phyloP scores from a whole-genome alignment of 2,329 filamentous ascomycete species.

The Cytospora paraplurivora region DNA sequence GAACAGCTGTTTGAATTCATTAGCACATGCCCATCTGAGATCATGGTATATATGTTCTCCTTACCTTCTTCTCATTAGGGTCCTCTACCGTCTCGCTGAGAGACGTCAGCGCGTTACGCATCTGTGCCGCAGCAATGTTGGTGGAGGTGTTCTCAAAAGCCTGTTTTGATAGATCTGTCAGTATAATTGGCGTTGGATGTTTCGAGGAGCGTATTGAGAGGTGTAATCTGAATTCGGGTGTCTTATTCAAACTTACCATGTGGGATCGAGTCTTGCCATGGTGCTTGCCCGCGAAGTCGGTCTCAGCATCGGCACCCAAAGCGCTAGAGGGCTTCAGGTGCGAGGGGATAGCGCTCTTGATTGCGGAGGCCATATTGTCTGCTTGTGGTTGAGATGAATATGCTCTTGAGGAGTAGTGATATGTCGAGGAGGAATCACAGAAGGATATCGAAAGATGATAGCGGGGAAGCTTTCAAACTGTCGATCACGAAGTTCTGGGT shows the following conservation, averaged over 20 bases:
- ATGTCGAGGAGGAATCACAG: conserved; percentile 1
- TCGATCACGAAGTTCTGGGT: conserved; percentile 17
- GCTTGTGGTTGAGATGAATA: conserved; percentile 19
- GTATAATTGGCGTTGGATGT: not conserved
- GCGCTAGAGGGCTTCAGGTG: conserved; percentile 72
- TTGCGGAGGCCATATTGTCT: conserved; percentile 65
- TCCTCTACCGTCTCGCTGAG: conserved; percentile 89
- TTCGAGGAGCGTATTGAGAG: not conserved
- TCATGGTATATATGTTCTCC: conserved; percentile 30
- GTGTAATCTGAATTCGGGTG: not conserved
- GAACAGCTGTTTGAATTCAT: conserved; percentile 65
- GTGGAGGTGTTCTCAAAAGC: conserved; percentile 99
- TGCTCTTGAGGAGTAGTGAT: not conserved
- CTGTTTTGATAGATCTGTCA: conserved; percentile 50
- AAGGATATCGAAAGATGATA: conserved; percentile 21
- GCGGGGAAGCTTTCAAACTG: conserved; percentile 19
- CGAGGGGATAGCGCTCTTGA: conserved; percentile 76
- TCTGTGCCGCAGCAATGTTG: conserved; percentile 95
- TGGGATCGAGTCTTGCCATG: conserved; percentile 85
- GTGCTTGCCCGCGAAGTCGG: conserved; percentile 64
- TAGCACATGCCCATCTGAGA: conserved; percentile 19
- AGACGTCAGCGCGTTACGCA: conserved; percentile 95
- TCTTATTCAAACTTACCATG: conserved; percentile 64
- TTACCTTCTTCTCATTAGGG: conserved; percentile 79
- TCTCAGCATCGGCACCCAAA: conserved; percentile 49